Conservation (phyloP, 495 filamentous ascomycete genomes). For the Penicillium simplicissimum region DNA sequence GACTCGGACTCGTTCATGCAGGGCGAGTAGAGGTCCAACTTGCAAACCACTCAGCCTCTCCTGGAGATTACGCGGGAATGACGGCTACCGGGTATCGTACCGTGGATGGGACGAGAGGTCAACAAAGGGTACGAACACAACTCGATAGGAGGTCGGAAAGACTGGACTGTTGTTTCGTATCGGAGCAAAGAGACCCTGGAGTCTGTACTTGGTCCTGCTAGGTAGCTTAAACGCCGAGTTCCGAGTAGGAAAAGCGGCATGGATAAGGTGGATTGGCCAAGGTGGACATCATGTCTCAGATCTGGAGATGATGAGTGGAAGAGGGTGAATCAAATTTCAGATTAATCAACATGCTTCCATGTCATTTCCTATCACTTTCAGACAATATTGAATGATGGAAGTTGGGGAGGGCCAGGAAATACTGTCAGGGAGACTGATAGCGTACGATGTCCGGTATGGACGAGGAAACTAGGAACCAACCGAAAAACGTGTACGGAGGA, state of each 20-base stretch:
- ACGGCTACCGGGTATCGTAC: constrained; percentile 20
- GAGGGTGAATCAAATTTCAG: constrained; percentile 3
- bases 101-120: constrained; percentile 9
- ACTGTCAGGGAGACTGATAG: no score
- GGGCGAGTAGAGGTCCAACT: neutral
- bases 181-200: neutral
- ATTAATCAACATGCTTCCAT: neutral
- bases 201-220: neutral
- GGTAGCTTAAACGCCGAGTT: neutral
- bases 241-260: neutral
- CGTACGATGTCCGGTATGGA: no score
- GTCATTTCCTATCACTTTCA: neutral
- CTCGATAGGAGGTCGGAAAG: neutral
- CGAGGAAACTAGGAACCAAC: no score
- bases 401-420: neutral
- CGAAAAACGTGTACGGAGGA: no score
- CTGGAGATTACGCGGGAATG: constrained; percentile 26
- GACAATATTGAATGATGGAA: neutral
- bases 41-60: constrained; percentile 10
- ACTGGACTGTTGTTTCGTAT: no score
- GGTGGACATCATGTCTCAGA: constrained; percentile 20
- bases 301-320: constrained; percentile 5
- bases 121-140: neutral
- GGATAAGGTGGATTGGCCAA: constrained; percentile 1
- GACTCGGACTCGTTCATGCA: constrained; percentile 11